These are phyloP conservation scores for Trametes sp. DNA, from an alignment of 1,284 basidiomycete genomes.

Conservation along the genomic window DNA sequence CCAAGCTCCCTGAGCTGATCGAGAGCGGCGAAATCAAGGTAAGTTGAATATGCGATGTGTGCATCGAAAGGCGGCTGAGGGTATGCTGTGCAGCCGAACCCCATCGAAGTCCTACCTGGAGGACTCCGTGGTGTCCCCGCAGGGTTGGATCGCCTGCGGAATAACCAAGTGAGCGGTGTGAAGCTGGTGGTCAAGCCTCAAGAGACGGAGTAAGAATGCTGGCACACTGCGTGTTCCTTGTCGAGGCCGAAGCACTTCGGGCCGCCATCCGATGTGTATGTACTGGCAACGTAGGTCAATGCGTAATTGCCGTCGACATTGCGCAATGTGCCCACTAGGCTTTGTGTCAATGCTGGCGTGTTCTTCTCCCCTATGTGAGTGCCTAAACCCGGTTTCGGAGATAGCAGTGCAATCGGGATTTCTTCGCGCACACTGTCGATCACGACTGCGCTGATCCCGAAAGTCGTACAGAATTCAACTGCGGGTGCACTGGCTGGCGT, in stretches of 20 bases:
- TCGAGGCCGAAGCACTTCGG: no score
- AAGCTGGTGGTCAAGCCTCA: slow-evolving; percentile 46
- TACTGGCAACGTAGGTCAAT: no score
- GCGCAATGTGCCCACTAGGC: no score
- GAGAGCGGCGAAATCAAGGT: slow-evolving; percentile 26
- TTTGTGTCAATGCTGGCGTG: no score
- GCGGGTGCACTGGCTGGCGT: no score
- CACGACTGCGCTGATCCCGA: no score
- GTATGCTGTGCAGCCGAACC: no score
- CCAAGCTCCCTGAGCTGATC: slow-evolving; percentile 19
- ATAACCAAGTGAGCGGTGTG: slow-evolving; percentile 52
- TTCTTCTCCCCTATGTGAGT: no score
- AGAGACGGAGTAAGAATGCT: neutral
- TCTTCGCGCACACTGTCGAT: neutral
- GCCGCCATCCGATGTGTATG: neutral
- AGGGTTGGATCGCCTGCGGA: slow-evolving; percentile 52
- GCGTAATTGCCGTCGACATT: no score
- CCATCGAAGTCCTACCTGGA: slow-evolving; percentile 50
- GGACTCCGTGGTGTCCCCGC: slow-evolving; percentile 54
- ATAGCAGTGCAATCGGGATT: neutral
- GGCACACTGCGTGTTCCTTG: no score
- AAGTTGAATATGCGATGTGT: neutral
- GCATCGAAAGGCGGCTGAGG: no score
- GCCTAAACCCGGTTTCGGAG: neutral
- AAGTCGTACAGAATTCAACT: no score